Evolutionary conservation across 495 filamentous ascomycete species (phyloP), one percentile per base, ranked within the genome.

Genomic region (Geoglossum glabrum): DNA sequence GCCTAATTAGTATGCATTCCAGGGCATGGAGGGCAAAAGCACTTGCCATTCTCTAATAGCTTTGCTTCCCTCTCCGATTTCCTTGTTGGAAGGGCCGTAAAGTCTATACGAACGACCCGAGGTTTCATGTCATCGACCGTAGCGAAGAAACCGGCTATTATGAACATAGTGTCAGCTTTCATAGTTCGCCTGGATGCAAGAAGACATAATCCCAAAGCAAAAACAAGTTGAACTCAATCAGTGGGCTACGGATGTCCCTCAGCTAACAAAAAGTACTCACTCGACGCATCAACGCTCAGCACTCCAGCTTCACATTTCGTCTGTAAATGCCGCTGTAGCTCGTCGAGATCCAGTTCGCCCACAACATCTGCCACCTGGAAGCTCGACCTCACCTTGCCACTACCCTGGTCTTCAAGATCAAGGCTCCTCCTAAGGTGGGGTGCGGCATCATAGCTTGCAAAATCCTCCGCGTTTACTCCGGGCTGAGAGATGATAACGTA

Each of bases 401-500:
- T 56, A 0, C 26, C 65, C 70, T 70, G 62, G 76, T 75, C 61
- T 72, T 68, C 56, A 17, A 28, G 57, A 19, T 72, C 72, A 9
- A 79, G 67, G 62, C 70, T 74, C 60, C 69, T 70, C 57, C 76
- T 76, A 54, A 95, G 71, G 64, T 82, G 77, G 52, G 82, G 81
- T 56, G 78, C 71, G 5, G 78, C 72, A 58, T 71, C 70, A 60
- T 68, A 70, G 49, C 76, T 68, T 36, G 71, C 62, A 64, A 81
- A 80, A 66, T 88, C 83, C 58, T 72, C 73, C 54, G 80, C 79
- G 64, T 85, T 79, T 40, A 89, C 72, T 56, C 86, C 83, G 3
- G 87, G 85, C 62, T 93, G 87, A 21, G 78, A 79, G 56, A 90
- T 79, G 61, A 97, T 69, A 65, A 95, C 71, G 73, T 95, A 96